Evolutionary conservation across 164 flowering plant genomes (phyloP), one percentile per base, ranked within the genome.

Genomic region (Tinospora cordifolia): DNA sequence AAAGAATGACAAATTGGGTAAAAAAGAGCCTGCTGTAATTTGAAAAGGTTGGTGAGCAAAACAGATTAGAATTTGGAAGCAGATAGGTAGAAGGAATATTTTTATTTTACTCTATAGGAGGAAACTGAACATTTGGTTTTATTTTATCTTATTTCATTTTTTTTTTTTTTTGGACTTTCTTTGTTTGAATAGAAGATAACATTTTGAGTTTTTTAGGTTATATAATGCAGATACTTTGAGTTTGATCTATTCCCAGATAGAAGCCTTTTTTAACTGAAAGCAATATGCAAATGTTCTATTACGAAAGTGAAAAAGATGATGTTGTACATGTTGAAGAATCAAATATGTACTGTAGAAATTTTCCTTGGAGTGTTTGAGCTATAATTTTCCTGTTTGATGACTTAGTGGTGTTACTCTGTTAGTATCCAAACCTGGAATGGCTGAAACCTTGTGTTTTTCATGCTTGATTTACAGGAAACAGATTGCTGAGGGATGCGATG

Each of bases 401-500:
- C 60, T 54, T 44, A 14, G 47, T 14, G 10, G 12, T 44, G 47
- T n/a, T n/a, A n/a, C n/a, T n/a, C n/a, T n/a, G n/a, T 44, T 10
- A 44, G 13, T 44, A 9, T 44, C 12, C 47, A 44, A 10, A 44
- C 12, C 14, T 44, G 47, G 12, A 44, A 44, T 44, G 3, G 12
- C 60, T 54, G 21, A 54, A 54, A 54, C 21, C 24, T 19, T 54
- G 21, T 54, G 8, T 54, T 15, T 30, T 54, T 19, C 9, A 54
- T 54, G 24, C 24, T 54, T 54, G 60, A n/a, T 54, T 54, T 54
- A 22, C 60, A 54, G 60, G n/a, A 54, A 54, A 25, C 60, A 54
- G 60, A 54, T 54, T 54, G 24, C 60, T 54, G 60, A 54, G 60
- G 60, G 60, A 54, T 54, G 21, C 60, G 47, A 14, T 44, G 12